Conservation (phyloP, 2,329 filamentous ascomycete species). For the Hypoxylon sp. region DNA sequence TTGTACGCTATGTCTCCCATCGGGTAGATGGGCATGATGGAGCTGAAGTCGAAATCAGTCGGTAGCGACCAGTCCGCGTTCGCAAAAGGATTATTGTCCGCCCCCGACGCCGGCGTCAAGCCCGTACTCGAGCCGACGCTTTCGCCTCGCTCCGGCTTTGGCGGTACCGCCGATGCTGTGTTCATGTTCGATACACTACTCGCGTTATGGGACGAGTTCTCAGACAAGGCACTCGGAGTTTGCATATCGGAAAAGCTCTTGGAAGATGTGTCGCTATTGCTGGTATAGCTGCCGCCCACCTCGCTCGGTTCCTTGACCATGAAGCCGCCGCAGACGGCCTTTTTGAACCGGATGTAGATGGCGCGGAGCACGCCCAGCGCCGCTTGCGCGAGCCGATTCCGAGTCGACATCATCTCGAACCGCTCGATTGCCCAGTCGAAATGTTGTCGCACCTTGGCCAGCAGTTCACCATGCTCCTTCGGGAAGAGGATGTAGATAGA, state of each 20-base stretch:
- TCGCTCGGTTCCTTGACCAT: constrained; percentile 26
- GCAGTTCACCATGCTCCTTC: constrained; percentile 58
- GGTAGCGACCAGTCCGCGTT: constrained; percentile 52
- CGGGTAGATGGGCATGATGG: constrained; percentile 63
- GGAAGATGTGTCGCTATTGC: constrained; percentile 5
- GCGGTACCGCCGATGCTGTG: constrained; percentile 24
- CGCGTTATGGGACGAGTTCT: constrained; percentile 18
- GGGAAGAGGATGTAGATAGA: constrained; percentile 69
- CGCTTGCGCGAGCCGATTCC: constrained; percentile 62
- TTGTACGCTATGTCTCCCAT: constrained; percentile 66
- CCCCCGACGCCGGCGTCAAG: constrained; percentile 35
- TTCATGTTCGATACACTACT: constrained; percentile 13
- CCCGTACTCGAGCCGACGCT: constrained; percentile 35
- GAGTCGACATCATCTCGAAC: constrained; percentile 62
- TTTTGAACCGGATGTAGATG: constrained; percentile 62
- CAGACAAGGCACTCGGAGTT: constrained; percentile 19
- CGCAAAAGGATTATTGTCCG: constrained; percentile 32
- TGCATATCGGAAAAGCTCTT: constrained; percentile 29
- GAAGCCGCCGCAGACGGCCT: constrained; percentile 53
- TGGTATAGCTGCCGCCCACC: constrained; percentile 17
- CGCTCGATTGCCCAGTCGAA: constrained; percentile 67
- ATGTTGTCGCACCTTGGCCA: constrained; percentile 59
- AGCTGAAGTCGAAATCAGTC: constrained; percentile 57
- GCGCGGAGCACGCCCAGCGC: constrained; percentile 64
- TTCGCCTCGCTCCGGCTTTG: constrained; percentile 31